Conservation (phyloP, 1,284 basidiomycete genomes). For the Trametes versicolor region DNA sequence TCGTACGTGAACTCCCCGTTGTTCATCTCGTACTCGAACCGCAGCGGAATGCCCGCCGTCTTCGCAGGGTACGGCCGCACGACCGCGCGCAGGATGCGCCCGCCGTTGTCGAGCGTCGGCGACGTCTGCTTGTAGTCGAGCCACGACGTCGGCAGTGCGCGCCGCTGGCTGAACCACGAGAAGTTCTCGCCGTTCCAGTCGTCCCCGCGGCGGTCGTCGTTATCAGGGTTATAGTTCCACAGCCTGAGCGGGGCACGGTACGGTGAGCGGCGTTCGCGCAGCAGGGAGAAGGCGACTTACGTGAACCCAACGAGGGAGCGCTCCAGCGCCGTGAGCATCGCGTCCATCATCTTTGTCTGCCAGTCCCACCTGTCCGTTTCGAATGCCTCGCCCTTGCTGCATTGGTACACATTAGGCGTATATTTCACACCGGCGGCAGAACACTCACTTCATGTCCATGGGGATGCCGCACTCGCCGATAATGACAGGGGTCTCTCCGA, state of each 20-base stretch:
- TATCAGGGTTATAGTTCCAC: constrained; percentile 96
- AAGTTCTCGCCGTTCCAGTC: constrained; percentile 98
- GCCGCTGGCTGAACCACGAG: constrained; percentile 85
- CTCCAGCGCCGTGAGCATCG: constrained; percentile 83
- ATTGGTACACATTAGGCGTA: background rate
- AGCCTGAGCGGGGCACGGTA: constrained; percentile 56
- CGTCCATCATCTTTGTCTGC: constrained; percentile 91
- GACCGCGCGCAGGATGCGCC: constrained; percentile 78
- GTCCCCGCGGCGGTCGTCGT: constrained; percentile 84
- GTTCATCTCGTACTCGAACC: constrained; percentile 78
- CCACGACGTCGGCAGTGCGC: constrained; percentile 61
- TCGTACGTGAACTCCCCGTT: constrained; percentile 69
- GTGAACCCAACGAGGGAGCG: constrained; percentile 80
- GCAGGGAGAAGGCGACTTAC: constrained; percentile 57
- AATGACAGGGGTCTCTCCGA: constrained; percentile 84
- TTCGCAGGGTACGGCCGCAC: constrained; percentile 86
- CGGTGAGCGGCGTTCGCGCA: background rate
- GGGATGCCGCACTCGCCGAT: constrained; percentile 94
- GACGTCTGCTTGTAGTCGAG: constrained; percentile 65
- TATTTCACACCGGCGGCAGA: background rate
- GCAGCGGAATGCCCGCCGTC: constrained; percentile 75
- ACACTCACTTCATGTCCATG: constrained; percentile 91
- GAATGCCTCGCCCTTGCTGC: constrained; percentile 78
- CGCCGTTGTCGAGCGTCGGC: constrained; percentile 81
- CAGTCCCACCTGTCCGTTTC: constrained; percentile 78